Evolutionary conservation across 805 yeast genomes (phyloP), one percentile per base, ranked within the genome.

Genomic region (Candida ovalis): DNA sequence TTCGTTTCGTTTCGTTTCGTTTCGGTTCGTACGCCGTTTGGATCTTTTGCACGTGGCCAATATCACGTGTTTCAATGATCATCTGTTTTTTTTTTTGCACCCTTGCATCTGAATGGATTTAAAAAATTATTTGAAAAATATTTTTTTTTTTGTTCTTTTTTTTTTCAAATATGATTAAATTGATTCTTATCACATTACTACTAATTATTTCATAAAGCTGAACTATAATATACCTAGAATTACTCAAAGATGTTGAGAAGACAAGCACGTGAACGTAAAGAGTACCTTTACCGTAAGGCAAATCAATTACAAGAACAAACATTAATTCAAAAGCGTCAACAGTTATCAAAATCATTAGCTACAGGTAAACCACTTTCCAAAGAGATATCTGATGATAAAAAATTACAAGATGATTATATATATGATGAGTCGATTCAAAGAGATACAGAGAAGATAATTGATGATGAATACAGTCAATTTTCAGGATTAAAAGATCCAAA

Each of bases 211-310:
- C n/a, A n/a, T n/a, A n/a, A n/a, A n/a, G n/a, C n/a, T n/a, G n/a
- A n/a, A n/a, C n/a, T n/a, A n/a, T n/a, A n/a, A n/a, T n/a, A n/a
- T n/a, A n/a, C n/a, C n/a, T n/a, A n/a, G n/a, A n/a, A n/a, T n/a
- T n/a, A n/a, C n/a, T n/a, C n/a, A n/a, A n/a, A n/a, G n/a, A 77
- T 77, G 97, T 69, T 89, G 48, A 81, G 99, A 69, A 81, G 89
- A 73, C 96, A 92, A 63, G 97, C 98, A 7, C 82, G 99, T 71
- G 97, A 94, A 67, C 80, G 99, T 72, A 81, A 96, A 67, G 98
- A 94, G 62, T 94, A 91, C 61, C 74, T 94, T 24, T 94, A 88
- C 72, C 78, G 89, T 44, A 90, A 91, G 64, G 88, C 97, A 0
- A 81, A 88, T 44, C 94, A 89, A 63, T 76, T 92, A 32, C 96